These are phyloP conservation scores for Epicoccum nigrum DNA, from an alignment of 2,329 filamentous ascomycete genomes.

Conservation along the genomic window DNA sequence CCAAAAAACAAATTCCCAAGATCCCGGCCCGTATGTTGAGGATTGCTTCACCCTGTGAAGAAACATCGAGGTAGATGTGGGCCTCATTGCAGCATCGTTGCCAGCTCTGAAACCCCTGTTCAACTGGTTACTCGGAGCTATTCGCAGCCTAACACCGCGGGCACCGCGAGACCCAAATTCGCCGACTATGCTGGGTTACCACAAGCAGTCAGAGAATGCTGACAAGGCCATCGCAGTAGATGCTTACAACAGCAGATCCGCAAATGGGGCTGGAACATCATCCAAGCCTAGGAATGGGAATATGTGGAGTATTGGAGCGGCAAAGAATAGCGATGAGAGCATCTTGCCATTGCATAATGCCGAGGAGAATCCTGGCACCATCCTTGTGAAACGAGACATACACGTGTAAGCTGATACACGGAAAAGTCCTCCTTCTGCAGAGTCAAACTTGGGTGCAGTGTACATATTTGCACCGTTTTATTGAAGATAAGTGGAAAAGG, in stretches of 20 bases:
- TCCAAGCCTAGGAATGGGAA: not conserved
- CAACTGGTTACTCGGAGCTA: constrained; percentile 33
- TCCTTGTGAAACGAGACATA: constrained; percentile 1
- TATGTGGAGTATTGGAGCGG: not conserved
- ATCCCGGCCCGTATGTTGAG: constrained; percentile 46
- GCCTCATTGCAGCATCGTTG: constrained; percentile 52
- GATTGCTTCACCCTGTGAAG: constrained; percentile 55
- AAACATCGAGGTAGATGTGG: constrained; percentile 53
- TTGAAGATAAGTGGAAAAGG: not conserved
- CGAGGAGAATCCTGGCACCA: not conserved
- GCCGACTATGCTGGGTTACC: constrained; percentile 9
- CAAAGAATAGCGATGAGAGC: constrained; percentile 4
- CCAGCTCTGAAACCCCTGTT: constrained; percentile 48
- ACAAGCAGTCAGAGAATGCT: constrained; percentile 4
- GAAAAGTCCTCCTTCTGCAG: too few relatives aligned
- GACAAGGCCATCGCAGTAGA: constrained; percentile 3
- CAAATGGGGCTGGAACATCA: not conserved
- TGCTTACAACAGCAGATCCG: not conserved
- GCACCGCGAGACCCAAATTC: not conserved
- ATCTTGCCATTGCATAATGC: constrained; percentile 4
- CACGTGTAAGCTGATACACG: not conserved
- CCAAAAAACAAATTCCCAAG: constrained; percentile 45
- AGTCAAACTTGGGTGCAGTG: not conserved
- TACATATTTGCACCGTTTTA: not conserved
- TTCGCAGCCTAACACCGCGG: constrained; percentile 17